phyloP scores from a whole-genome alignment of 2,329 filamentous ascomycete species.

The Calonectria crousiana region DNA sequence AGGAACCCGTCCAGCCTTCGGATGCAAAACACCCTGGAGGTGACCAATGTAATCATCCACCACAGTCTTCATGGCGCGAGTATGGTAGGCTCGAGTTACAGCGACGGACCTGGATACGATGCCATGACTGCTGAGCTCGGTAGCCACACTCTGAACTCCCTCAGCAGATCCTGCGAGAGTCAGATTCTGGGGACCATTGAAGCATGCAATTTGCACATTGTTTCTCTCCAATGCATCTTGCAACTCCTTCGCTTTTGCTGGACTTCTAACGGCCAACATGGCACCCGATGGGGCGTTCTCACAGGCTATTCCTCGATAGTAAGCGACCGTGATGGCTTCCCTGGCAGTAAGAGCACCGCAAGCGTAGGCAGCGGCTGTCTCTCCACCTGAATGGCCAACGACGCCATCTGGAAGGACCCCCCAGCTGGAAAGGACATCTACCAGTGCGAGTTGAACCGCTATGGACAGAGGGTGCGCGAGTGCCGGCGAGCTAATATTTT shows the following conservation, averaged over 20 bases:
- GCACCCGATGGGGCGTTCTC: conserved; percentile 35
- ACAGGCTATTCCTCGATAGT: conserved; percentile 37
- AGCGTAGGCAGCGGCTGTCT: conserved; percentile 39
- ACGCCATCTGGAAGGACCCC: conserved; percentile 34
- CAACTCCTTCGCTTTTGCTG: conserved; percentile 33
- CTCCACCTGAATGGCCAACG: conserved; percentile 39
- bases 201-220: conserved; percentile 39
- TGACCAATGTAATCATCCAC: conserved; percentile 33
- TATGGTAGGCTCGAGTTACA: conserved; percentile 39
- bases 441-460: conserved; percentile 35
- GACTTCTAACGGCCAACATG: conserved; percentile 35
- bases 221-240: conserved; percentile 32
- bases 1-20: conserved; percentile 8
- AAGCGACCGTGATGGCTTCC: conserved; percentile 37
- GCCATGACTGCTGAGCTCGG: conserved; percentile 29
- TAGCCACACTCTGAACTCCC: conserved; percentile 32
- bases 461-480: conserved; percentile 37
- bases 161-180: conserved; percentile 37
- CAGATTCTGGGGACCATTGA: conserved; percentile 39
- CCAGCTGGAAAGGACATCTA: conserved; percentile 37
- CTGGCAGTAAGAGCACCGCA: conserved; percentile 38
- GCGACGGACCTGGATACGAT: conserved; percentile 35
- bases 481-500: conserved; percentile 29
- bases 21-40: conserved; percentile 28
- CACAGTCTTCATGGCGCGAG: conserved; percentile 35